Conservation (phyloP, 345 rosid genomes). For the Noccaea bulbosa region DNA sequence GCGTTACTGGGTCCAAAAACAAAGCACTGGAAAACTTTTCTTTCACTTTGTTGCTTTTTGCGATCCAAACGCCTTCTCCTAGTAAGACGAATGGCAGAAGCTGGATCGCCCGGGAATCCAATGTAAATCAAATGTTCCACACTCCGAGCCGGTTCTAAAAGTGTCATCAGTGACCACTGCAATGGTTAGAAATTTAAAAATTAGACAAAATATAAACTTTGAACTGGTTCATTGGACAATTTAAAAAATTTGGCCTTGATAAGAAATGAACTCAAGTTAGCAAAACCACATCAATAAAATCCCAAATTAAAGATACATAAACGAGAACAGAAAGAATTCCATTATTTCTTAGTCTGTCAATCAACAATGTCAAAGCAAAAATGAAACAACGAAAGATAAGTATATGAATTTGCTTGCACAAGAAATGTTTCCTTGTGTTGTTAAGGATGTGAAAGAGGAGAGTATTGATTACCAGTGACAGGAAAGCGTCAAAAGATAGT, state of each 20-base stretch:
- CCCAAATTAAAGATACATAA: not conserved
- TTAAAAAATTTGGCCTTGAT: not conserved
- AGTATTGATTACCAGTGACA: slow-evolving; percentile 69
- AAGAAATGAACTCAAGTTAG: not conserved
- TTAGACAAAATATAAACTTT: not conserved
- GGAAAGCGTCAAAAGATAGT: slow-evolving; percentile 75
- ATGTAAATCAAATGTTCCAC: slow-evolving; percentile 80
- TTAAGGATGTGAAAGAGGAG: slow-evolving; percentile 28
- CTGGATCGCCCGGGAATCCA: slow-evolving; percentile 70
- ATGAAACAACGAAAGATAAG: slow-evolving; percentile 6
- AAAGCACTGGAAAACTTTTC: slow-evolving; percentile 87
- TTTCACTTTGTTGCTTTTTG: slow-evolving; percentile 85
- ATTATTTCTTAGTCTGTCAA: not conserved
- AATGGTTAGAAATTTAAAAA: slow-evolving; percentile 26
- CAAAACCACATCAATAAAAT: not conserved
- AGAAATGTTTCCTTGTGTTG: slow-evolving; percentile 9
- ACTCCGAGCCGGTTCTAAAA: slow-evolving; percentile 73
- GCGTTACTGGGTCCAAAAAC: slow-evolving; percentile 85
- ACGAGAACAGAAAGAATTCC: slow-evolving; percentile 4
- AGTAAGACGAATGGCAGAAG: slow-evolving; percentile 69
- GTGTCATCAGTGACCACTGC: slow-evolving; percentile 97
- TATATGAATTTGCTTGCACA: slow-evolving; percentile 16
- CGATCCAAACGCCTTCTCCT: slow-evolving; percentile 79
- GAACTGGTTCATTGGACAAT: slow-evolving; percentile 2
- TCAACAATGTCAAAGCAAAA: slow-evolving; percentile 26